These are phyloP conservation scores for Chytridium lagenaria DNA, from an alignment of 371 early-diverging fungal genomes.

Conservation along the genomic window DNA sequence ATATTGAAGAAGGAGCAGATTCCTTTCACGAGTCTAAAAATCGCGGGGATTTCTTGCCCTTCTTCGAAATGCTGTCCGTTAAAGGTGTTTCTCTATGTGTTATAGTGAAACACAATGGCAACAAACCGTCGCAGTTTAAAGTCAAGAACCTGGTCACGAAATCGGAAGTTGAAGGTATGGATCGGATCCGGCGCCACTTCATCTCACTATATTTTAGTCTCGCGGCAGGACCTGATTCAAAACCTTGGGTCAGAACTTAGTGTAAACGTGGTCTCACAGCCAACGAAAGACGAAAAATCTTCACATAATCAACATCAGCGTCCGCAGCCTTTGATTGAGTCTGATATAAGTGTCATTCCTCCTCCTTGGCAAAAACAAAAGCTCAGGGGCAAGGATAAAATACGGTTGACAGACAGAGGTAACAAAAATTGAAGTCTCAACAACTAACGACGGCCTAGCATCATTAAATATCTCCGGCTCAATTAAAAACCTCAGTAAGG, in stretches of 20 bases:
- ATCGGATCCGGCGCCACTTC: too few species aligned
- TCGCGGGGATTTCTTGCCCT: slow-evolving; percentile 13
- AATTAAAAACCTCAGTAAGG: slow-evolving; percentile 19
- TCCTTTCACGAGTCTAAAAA: slow-evolving; percentile 28
- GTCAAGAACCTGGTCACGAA: slow-evolving; percentile 73
- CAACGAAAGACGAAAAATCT: slow-evolving; percentile 18
- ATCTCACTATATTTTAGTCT: too few species aligned
- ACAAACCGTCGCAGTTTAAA: slow-evolving; percentile 60
- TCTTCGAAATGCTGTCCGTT: not conserved
- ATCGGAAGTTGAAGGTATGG: slow-evolving; percentile 67
- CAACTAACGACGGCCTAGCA: slow-evolving; percentile 8
- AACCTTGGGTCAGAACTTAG: slow-evolving; percentile 26
- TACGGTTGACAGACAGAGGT: slow-evolving; percentile 32
- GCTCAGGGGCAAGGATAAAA: slow-evolving; percentile 33
- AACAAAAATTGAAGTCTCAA: not conserved
- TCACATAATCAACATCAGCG: slow-evolving; percentile 3
- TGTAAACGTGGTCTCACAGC: not conserved
- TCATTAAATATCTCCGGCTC: slow-evolving; percentile 20
- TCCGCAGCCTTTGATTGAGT: not conserved
- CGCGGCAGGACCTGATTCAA: slow-evolving; percentile 23
- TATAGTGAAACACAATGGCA: slow-evolving; percentile 42
- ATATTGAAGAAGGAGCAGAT: slow-evolving; percentile 37
- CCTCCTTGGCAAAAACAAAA: slow-evolving; percentile 35
- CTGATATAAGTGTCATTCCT: slow-evolving; percentile 14
- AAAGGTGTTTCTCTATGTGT: slow-evolving; percentile 36